phyloP scores from a whole-genome alignment of 805 yeast species.

The Clavispora asparagi region DNA sequence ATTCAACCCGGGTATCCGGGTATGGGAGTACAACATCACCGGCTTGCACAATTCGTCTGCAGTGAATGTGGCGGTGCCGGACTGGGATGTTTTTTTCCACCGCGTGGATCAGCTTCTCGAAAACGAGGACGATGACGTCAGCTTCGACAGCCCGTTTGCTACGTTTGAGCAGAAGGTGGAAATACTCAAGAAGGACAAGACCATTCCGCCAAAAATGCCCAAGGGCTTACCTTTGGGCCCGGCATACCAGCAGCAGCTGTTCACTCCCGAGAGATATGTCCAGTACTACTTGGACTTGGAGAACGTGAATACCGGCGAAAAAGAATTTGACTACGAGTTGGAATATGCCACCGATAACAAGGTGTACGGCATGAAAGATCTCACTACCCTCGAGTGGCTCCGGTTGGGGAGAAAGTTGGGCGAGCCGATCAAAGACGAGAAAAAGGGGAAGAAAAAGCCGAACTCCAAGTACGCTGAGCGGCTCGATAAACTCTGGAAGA shows the following conservation, averaged over 20 bases:
- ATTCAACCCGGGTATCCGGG: constrained; percentile 74
- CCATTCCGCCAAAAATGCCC: constrained; percentile 62
- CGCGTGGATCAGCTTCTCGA: constrained; percentile 15
- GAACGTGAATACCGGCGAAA: constrained; percentile 38
- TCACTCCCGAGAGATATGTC: constrained; percentile 66
- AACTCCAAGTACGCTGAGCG: constrained; percentile 7
- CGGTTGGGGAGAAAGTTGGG: constrained; percentile 51
- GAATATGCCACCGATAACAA: constrained; percentile 68
- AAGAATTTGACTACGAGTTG: constrained; percentile 51
- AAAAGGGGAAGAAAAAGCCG: constrained; percentile 1
- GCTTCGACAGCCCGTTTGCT: constrained; percentile 2
- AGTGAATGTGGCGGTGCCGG: constrained; percentile 20
- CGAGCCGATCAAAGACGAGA: constrained; percentile 22
- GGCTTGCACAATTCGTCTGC: constrained; percentile 32
- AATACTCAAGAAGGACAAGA: constrained; percentile 43
- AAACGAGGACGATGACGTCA: constrained; percentile 14
- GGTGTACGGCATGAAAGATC: constrained; percentile 46
- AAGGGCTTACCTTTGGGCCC: constrained; percentile 57
- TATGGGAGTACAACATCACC: constrained; percentile 81
- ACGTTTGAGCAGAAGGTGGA: constrained; percentile 13
- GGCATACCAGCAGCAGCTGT: constrained; percentile 64
- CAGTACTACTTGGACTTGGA: constrained; percentile 70
- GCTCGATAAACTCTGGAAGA: constrained; percentile 48
- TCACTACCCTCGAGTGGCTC: constrained; percentile 62
- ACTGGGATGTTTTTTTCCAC: constrained; percentile 59